Evolutionary conservation across 2,329 filamentous ascomycete species (phyloP).

Genomic region (Talaromyces sp.): DNA sequence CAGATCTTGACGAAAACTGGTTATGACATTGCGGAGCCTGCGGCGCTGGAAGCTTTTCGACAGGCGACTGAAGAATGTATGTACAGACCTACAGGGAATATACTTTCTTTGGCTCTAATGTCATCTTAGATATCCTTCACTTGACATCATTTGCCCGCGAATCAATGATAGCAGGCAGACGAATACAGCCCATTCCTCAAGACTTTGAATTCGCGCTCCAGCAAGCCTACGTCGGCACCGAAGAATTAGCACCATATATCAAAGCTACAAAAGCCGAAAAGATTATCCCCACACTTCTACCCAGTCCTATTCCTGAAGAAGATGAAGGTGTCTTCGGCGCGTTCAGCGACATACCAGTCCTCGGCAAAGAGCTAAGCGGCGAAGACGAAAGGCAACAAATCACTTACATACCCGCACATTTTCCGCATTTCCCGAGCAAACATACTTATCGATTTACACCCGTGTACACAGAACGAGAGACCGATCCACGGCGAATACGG

Average conservation of each 20-base stretch:
- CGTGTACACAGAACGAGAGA: constrained; percentile 57
- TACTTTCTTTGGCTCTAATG: neutral
- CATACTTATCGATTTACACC: constrained; percentile 62
- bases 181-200: constrained; percentile 54
- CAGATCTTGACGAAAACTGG: constrained; percentile 51
- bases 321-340: constrained; percentile 32
- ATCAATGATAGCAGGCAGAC: constrained; percentile 57
- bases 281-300: constrained; percentile 31
- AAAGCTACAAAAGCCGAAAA: constrained; percentile 23
- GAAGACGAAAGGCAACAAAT: constrained; percentile 46
- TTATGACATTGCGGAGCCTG: constrained; percentile 54
- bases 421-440: constrained; percentile 60
- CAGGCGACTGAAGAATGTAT: constrained; percentile 58
- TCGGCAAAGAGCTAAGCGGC: constrained; percentile 52
- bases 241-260: constrained; percentile 35
- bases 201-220: constrained; percentile 54
- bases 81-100: constrained; percentile 22
- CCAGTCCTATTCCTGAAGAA: constrained; percentile 41
- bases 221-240: constrained; percentile 27
- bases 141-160: constrained; percentile 53
- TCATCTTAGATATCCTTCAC: constrained; percentile 49
- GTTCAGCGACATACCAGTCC: constrained; percentile 39
- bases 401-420: constrained; percentile 57
- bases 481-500: constrained; percentile 57
- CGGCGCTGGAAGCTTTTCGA: constrained; percentile 56